phyloP scores from a whole-genome alignment of 257 asterid genomes.

The Primulina tabacum region DNA sequence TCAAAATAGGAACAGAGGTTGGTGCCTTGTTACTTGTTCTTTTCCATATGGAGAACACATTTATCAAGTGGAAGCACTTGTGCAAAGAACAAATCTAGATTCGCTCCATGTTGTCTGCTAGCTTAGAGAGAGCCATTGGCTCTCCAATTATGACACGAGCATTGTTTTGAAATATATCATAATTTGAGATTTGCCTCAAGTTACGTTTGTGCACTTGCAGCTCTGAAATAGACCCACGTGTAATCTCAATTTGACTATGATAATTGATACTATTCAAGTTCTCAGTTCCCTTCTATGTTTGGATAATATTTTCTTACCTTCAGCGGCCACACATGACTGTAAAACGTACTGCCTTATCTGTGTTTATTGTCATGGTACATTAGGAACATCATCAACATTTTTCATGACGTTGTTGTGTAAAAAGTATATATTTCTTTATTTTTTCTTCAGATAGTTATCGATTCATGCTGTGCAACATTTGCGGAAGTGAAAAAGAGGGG shows the following conservation, averaged over 20 bases:
- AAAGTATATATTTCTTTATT: neutral
- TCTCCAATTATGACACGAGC: neutral
- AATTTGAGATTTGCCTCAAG: neutral
- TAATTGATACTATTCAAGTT: too few relatives aligned
- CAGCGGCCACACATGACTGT: neutral
- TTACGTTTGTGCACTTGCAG: neutral
- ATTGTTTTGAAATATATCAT: too few relatives aligned
- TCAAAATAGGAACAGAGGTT: conserved; percentile 98
- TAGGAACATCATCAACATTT: neutral
- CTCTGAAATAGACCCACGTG: neutral
- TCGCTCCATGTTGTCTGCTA: neutral
- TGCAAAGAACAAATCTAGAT: neutral
- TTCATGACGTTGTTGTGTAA: neutral
- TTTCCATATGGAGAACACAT: neutral
- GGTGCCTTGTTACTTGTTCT: conserved; percentile 18
- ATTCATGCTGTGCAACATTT: conserved; percentile 93
- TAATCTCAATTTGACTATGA: too few relatives aligned
- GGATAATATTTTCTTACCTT: neutral
- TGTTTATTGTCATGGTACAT: neutral
- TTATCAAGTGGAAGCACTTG: conserved; percentile 11
- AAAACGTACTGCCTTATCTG: neutral
- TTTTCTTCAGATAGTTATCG: conserved; percentile 71
- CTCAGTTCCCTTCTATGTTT: neutral
- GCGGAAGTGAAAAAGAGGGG: conserved; percentile 98
- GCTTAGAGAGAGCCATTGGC: neutral